Percentiles rank a stretch among this genome's conserved stretches.
phyloP scores from a whole-genome alignment of 2,329 filamentous ascomycete genomes.

The Rhynchosporium graminicola region DNA sequence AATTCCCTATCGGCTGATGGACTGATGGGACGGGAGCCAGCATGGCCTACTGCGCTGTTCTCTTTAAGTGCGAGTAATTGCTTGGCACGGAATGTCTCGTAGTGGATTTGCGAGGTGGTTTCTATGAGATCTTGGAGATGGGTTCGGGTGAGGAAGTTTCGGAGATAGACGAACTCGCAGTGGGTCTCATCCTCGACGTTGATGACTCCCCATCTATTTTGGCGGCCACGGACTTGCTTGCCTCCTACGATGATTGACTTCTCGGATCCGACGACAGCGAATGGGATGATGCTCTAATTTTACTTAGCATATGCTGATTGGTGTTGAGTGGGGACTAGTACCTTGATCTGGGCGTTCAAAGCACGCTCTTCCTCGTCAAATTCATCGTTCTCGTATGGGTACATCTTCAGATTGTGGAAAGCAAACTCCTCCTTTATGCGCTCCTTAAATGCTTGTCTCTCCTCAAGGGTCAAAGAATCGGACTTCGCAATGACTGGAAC shows the following conservation, averaged over 20 bases:
- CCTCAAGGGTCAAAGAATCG: slow-evolving; percentile 92
- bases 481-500: slow-evolving; percentile 99
- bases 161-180: slow-evolving; percentile 98
- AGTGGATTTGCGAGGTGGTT: slow-evolving; percentile 99
- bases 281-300: slow-evolving; percentile 82
- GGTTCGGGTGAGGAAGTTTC: slow-evolving; percentile 97
- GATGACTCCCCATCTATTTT: slow-evolving; percentile 99
- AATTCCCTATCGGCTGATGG: slow-evolving; percentile 92
- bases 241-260: slow-evolving; percentile 97
- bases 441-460: slow-evolving; percentile 96
- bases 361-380: slow-evolving; percentile 95
- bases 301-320: slow-evolving; percentile 40
- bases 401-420: slow-evolving; percentile 99
- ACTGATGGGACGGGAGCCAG: slow-evolving; percentile 88
- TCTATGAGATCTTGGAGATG: slow-evolving; percentile 99
- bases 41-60: slow-evolving; percentile 77
- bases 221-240: slow-evolving; percentile 94
- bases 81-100: slow-evolving; percentile 99
- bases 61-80: slow-evolving; percentile 97
- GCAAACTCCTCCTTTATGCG: slow-evolving; percentile 99
- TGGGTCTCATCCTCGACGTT: slow-evolving; percentile 99
- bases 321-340: slow-evolving; percentile 43
- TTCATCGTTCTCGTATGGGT: slow-evolving; percentile 99
- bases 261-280: slow-evolving; percentile 96
- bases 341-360: slow-evolving; percentile 96